Evolutionary conservation across 441 rosid genomes (phyloP), one percentile per base, ranked within the genome.

Genomic region (Populus hybrid): DNA sequence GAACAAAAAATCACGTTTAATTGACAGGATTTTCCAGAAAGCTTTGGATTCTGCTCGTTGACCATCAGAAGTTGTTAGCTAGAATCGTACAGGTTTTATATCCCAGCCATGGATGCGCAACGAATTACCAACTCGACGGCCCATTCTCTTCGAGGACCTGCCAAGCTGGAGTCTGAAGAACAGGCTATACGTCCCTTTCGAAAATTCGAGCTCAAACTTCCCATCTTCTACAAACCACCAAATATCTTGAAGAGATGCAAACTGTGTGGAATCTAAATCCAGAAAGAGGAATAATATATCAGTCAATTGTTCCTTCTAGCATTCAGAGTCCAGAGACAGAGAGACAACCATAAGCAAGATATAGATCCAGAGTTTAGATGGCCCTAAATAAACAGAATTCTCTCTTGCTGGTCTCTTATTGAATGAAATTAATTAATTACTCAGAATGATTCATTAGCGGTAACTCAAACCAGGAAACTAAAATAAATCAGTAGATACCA

Each of bases 181-280:
- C 57, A 93, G 66, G 71, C 93, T 88, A 50, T 93, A 93, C 8
- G 84, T 89, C 66, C 97, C 97, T 6, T 35, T 34, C 4, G 97
- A 91, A 70, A 92, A 90, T 57, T 87, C 87, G 73, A 93, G 88
- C 80, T 87, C 89, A 9, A 92, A 35, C 77, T 92, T 90, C 70
- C 98, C 98, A 40, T 85, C 95, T 73, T 87, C 95, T 81, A 92
- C 95, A 24, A 93, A 81, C 98, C 98, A 93, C 98, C 98, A 93
- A 32, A 86, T 85, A 77, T 93, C 97, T 74, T 90, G 94, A 32
- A 93, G 91, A 85, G 90, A 93, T 9, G 95, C 93, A 30, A 88
- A 38, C 90, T 12, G 88, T 83, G 5, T 82, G 86, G 77, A 90
- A 92, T 77, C 97, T 92, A 73, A 80, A 81, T 34, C 20, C 24